Conservation (phyloP, 2,329 filamentous ascomycete genomes). For the Grosmannia serpens region DNA sequence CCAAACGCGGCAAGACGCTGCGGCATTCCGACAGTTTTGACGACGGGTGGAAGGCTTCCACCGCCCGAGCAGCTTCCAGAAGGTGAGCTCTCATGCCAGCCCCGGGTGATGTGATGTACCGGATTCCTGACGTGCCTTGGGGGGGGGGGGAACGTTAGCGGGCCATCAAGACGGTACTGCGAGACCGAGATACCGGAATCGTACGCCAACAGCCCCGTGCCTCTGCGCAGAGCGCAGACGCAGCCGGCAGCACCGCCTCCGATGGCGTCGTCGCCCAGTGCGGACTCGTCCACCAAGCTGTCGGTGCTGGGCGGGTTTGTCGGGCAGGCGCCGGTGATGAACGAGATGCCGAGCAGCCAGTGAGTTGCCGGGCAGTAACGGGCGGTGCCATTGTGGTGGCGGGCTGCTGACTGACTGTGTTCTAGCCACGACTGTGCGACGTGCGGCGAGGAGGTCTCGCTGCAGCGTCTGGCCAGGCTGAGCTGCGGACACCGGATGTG, state of each 20-base stretch:
- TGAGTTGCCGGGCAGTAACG: slow-evolving; percentile 7
- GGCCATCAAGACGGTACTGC: slow-evolving; percentile 9
- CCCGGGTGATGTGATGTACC: neutral
- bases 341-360: slow-evolving; percentile 15
- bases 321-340: slow-evolving; percentile 15
- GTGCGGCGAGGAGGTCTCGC: slow-evolving; percentile 58
- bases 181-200: slow-evolving; percentile 8
- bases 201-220: slow-evolving; percentile 3
- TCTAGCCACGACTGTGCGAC: slow-evolving; percentile 58
- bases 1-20: slow-evolving; percentile 9
- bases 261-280: slow-evolving; percentile 23
- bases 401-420: neutral
- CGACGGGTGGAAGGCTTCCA: slow-evolving; percentile 5
- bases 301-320: slow-evolving; percentile 21
- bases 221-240: slow-evolving; percentile 19
- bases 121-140: neutral
- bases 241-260: slow-evolving; percentile 19
- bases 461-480: slow-evolving; percentile 55
- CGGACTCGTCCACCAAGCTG: slow-evolving; percentile 20
- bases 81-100: slow-evolving; percentile 2
- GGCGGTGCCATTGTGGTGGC: neutral
- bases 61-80: slow-evolving; percentile 7
- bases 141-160: slow-evolving; percentile 5
- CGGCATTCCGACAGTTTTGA: slow-evolving; percentile 2
- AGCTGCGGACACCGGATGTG: slow-evolving; percentile 77